These are phyloP conservation scores for Pyrenophora seminiperda DNA, from an alignment of 2,329 filamentous ascomycete species.

Conservation along the genomic window DNA sequence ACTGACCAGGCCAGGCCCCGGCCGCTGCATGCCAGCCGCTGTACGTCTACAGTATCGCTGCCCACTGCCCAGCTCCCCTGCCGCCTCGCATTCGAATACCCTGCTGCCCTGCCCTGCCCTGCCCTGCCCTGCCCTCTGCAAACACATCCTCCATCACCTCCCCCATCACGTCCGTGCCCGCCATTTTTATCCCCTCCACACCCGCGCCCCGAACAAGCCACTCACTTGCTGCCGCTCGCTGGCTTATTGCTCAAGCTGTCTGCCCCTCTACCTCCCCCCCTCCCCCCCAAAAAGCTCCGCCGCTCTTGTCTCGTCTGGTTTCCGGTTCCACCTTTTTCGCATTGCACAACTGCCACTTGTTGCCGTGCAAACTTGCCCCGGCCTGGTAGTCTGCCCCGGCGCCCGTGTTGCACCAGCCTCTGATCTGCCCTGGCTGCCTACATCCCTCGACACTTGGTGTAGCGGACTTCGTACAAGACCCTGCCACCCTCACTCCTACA, in stretches of 20 bases:
- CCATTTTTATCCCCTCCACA: constrained; percentile 32
- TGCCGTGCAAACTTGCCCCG: constrained; percentile 1
- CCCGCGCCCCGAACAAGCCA: constrained; percentile 17
- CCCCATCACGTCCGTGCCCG: constrained; percentile 17
- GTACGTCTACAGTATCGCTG: no score
- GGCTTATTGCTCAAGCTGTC: no score
- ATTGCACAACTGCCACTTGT: constrained; percentile 4
- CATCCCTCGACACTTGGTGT: constrained; percentile 45
- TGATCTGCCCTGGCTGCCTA: constrained; percentile 35
- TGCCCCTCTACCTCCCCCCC: background rate
- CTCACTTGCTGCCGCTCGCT: constrained; percentile 8
- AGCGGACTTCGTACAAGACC: constrained; percentile 39
- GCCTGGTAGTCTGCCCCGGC: constrained; percentile 11
- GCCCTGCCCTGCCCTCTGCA: constrained; percentile 9
- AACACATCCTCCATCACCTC: background rate
- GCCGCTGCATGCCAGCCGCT: constrained; percentile 19
- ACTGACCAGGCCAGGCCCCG: no score
- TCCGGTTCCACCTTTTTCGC: constrained; percentile 7
- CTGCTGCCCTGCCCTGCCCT: background rate
- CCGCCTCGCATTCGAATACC: background rate
- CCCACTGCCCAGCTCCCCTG: no score
- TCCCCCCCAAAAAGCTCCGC: constrained; percentile 1
- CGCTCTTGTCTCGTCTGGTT: constrained; percentile 3
- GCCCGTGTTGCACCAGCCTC: constrained; percentile 33
- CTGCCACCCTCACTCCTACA: constrained; percentile 43